These are phyloP conservation scores for Zizania latifolia DNA, from an alignment of 176 grass and related monocot species.

Conservation along the genomic window DNA sequence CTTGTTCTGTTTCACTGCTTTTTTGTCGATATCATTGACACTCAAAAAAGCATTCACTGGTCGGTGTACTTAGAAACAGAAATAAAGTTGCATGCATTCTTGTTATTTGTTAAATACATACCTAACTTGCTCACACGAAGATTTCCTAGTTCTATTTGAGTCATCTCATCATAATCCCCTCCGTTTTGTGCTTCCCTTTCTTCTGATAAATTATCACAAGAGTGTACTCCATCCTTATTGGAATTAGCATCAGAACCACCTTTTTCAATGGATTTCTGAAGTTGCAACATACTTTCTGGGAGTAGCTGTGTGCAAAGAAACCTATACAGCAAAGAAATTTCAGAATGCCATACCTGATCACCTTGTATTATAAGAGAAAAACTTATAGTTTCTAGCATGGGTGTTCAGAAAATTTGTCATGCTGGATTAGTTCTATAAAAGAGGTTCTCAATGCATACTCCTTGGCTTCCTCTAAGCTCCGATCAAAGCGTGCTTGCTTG, in stretches of 20 bases:
- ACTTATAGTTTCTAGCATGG: not conserved
- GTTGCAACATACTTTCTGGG: conserved; percentile 78
- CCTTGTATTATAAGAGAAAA: conserved; percentile 23
- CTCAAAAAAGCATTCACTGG: not conserved
- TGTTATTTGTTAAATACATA: no score
- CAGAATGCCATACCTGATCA: not conserved
- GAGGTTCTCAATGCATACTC: conserved; percentile 48
- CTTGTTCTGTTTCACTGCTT: not conserved
- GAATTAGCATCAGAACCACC: conserved; percentile 47
- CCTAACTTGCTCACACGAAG: conserved; percentile 90
- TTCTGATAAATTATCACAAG: conserved; percentile 61
- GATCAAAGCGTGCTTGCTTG: conserved; percentile 77
- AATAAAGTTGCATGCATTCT: no score
- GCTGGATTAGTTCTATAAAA: not conserved
- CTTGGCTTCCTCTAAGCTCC: conserved; percentile 95
- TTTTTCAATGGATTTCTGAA: conserved; percentile 52
- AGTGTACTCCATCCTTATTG: conserved; percentile 39
- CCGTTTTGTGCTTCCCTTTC: conserved; percentile 37
- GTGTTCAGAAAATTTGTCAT: not conserved
- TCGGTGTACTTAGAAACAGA: not conserved
- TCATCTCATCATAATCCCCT: conserved; percentile 48
- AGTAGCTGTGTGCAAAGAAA: conserved; percentile 79
- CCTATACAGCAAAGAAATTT: conserved; percentile 41
- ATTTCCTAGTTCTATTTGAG: conserved; percentile 74
- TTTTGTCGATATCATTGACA: not conserved